phyloP scores from a whole-genome alignment of 1,284 basidiomycete genomes.

The Irpex sp. region DNA sequence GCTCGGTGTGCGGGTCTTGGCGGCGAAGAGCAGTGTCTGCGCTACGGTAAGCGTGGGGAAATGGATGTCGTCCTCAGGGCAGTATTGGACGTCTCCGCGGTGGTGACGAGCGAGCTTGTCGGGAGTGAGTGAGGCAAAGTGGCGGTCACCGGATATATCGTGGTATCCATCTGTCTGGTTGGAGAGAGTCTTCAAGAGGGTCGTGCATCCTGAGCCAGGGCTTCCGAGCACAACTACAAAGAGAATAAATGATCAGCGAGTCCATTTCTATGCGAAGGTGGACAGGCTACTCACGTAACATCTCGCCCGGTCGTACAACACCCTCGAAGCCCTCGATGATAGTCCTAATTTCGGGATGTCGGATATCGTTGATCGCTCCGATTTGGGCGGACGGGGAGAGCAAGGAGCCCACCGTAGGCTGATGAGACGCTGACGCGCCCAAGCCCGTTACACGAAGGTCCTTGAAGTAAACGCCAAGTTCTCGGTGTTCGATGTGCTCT shows the following conservation, averaged over 20 bases:
- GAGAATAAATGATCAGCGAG: neutral
- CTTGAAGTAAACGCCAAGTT: conserved; percentile 48
- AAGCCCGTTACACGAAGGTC: conserved; percentile 47
- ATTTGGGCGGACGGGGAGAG: conserved; percentile 33
- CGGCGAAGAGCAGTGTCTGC: conserved; percentile 62
- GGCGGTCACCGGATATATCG: conserved; percentile 57
- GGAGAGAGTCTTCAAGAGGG: conserved; percentile 69
- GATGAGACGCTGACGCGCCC: conserved; percentile 38
- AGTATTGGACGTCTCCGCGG: conserved; percentile 69
- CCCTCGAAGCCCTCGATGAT: conserved; percentile 49
- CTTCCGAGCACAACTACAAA: conserved; percentile 55
- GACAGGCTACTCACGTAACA: conserved; percentile 41
- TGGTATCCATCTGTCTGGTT: conserved; percentile 65
- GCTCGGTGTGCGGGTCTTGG: conserved; percentile 57
- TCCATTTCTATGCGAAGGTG: neutral
- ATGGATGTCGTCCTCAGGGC: conserved; percentile 71
- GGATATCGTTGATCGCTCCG: conserved; percentile 21
- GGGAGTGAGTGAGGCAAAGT: conserved; percentile 64
- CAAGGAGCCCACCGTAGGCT: conserved; percentile 38
- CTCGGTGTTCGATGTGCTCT: conserved; percentile 35
- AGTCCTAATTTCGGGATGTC: conserved; percentile 39
- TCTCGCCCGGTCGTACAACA: conserved; percentile 54
- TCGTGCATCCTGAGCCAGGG: conserved; percentile 70
- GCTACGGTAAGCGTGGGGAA: conserved; percentile 74
- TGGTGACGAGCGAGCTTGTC: conserved; percentile 49